phyloP scores from a whole-genome alignment of 257 asterid species.

The Henckelia pumila region DNA sequence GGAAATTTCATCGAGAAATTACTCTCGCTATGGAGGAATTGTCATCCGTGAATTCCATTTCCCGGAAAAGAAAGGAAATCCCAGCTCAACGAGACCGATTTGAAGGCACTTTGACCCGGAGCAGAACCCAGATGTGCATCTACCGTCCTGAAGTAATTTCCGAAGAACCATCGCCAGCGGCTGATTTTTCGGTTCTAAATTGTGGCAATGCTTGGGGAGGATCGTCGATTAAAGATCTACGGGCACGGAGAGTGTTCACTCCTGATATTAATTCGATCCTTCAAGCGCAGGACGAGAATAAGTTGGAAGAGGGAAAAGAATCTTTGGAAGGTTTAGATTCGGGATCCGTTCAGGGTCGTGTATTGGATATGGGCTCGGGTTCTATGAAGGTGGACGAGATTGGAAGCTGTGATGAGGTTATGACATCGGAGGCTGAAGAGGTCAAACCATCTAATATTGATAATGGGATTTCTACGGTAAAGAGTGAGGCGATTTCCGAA shows the following conservation, averaged over 20 bases:
- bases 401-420: not conserved
- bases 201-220: slow-evolving; percentile 24
- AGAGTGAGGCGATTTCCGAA: slow-evolving; percentile 16
- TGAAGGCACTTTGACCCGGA: slow-evolving; percentile 40
- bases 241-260: slow-evolving; percentile 46
- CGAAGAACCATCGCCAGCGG: slow-evolving; percentile 20
- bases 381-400: slow-evolving; percentile 14
- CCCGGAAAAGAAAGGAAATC: slow-evolving; percentile 35
- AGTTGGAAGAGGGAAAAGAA: slow-evolving; percentile 9
- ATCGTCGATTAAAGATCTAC: slow-evolving; percentile 45
- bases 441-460: slow-evolving; percentile 3
- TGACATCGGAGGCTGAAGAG: slow-evolving; percentile 15
- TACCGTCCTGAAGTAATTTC: slow-evolving; percentile 26
- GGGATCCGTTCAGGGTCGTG: not conserved
- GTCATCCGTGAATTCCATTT: slow-evolving; percentile 3
- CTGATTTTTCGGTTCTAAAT: slow-evolving; percentile 20
- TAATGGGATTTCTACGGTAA: slow-evolving; percentile 12
- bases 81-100: slow-evolving; percentile 15
- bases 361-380: slow-evolving; percentile 13
- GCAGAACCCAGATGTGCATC: slow-evolving; percentile 39
- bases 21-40: slow-evolving; percentile 31
- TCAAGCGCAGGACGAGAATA: slow-evolving; percentile 18
- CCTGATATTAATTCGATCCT: slow-evolving; percentile 30
- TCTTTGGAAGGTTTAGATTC: slow-evolving; percentile 23
- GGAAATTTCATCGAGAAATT: not conserved